Base-by-base conservation (phyloP, 2,329 filamentous ascomycete genomes). In the Aspergillus neotritici region DNA sequence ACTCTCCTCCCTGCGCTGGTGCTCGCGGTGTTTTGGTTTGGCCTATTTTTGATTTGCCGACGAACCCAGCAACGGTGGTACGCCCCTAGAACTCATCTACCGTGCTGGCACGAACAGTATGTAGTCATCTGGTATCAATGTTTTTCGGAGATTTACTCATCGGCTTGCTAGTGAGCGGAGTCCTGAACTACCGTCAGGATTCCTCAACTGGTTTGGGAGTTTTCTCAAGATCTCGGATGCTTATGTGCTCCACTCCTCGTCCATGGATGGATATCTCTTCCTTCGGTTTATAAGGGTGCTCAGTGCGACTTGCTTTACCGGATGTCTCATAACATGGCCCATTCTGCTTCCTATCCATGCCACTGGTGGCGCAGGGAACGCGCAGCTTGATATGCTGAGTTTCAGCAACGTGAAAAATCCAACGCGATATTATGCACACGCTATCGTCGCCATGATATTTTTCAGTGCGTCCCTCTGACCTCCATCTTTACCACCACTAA, bases 261-360 rank as follows among this genome's bases (percentile, higher is more conserved):
- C 89, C 1, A 78, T 97, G 40, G 91, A 97, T 63, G 86, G 86
- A 16, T 97, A 90, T 67, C 82, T 97, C 34, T 95, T 94, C 65
- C 75, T 97, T 16, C 87, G 91, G 15, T 94, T 91, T 56, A 70
- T 97, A 50, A 84, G 87, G 54, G 84, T 93, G 34, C 73, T 86
- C 34, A 82, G 84, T 49, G 76, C 85, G 46, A 84, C 91, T 49
- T 90, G 84, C 63, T 77, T 96, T 25, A 82, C 87, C 5, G 93
- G 91, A 37, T 87, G 85, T 57, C 70, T 79, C 53, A 83, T 96
- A 47, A 88, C 87, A 31, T 95, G 87, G 85, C 91, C 93, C 0
- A 76, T 96, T 28, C 73, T 97, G 12, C 84, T 86, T 79, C 91
- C 93, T 0, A 73, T 96, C 57, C 91, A 96, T 65, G 80, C 82